Evolutionary conservation across 371 early-diverging fungal species (phyloP).

Genomic region (Mortierella sp.): DNA sequence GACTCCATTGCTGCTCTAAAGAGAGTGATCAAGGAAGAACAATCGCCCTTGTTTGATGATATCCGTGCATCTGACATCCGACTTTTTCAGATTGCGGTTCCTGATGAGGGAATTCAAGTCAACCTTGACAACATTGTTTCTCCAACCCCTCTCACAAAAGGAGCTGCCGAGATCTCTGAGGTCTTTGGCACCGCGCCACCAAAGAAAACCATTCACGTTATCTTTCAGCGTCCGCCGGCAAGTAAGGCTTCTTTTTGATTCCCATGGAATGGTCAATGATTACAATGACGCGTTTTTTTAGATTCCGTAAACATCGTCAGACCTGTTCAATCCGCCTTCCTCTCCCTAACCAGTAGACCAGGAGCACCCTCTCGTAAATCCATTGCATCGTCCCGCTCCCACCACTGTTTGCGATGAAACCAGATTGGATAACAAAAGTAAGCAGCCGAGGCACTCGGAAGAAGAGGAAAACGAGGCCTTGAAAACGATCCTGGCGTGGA

Average conservation of each 20-base stretch:
- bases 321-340: too few relatives aligned
- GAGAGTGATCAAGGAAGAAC: background rate
- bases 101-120: slow-evolving; percentile 3
- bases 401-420: too few relatives aligned
- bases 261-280: too few relatives aligned
- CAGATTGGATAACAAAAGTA: too few relatives aligned
- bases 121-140: background rate
- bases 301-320: too few relatives aligned
- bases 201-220: slow-evolving; percentile 13
- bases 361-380: too few relatives aligned
- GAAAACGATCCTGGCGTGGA: too few relatives aligned
- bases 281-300: too few relatives aligned
- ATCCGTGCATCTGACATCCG: background rate
- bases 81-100: background rate
- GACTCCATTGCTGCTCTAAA: background rate
- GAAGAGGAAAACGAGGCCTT: too few relatives aligned
- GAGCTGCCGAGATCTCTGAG: slow-evolving; percentile 3
- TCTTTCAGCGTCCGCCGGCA: slow-evolving; percentile 9
- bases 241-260: background rate
- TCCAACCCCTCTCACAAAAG: background rate
- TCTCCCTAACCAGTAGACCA: too few relatives aligned
- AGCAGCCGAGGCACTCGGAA: too few relatives aligned
- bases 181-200: slow-evolving; percentile 11
- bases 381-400: too few relatives aligned
- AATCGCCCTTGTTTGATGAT: background rate